Conservation (phyloP, 768 basidiomycete genomes). For the Peribolospora baueri region DNA sequence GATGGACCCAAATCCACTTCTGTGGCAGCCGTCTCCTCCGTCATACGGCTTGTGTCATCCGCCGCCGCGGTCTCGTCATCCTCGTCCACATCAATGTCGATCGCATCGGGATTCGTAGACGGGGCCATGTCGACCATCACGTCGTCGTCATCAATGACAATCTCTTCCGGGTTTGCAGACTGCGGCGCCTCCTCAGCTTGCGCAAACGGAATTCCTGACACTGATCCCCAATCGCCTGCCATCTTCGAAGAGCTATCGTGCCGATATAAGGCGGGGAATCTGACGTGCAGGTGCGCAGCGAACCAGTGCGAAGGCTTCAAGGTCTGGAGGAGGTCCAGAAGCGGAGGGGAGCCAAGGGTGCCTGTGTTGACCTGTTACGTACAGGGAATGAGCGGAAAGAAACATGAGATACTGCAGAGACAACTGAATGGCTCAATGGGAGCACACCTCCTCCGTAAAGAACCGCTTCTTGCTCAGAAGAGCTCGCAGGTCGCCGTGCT, state of each 20-base stretch:
- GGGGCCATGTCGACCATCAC: slow-evolving; percentile 1
- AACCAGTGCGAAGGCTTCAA: slow-evolving; percentile 77
- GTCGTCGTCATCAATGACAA: slow-evolving; percentile 21
- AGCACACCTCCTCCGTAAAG: slow-evolving; percentile 35
- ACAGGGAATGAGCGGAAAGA: neutral
- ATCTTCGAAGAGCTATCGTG: slow-evolving; percentile 10
- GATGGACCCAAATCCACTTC: neutral
- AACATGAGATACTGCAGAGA: neutral
- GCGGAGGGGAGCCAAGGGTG: slow-evolving; percentile 59
- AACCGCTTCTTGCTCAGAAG: slow-evolving; percentile 55
- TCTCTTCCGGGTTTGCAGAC: slow-evolving; percentile 25
- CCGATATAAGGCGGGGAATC: slow-evolving; percentile 40
- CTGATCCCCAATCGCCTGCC: neutral
- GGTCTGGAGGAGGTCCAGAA: slow-evolving; percentile 46
- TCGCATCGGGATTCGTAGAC: slow-evolving; percentile 15
- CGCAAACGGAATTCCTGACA: neutral
- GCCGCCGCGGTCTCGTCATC: slow-evolving; percentile 7
- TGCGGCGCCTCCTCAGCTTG: neutral
- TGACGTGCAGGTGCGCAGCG: slow-evolving; percentile 66
- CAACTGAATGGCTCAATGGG: neutral
- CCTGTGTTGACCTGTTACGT: slow-evolving; percentile 28
- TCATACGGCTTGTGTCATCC: neutral
- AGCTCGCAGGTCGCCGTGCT: slow-evolving; percentile 40
- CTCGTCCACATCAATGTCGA: slow-evolving; percentile 13
- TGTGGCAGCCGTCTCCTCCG: neutral